A percentile compares a stretch with the other conserved stretches of the same genome.
Conservation (phyloP, 164 flowering plant genomes). For the Aristolochia fimbriata region DNA sequence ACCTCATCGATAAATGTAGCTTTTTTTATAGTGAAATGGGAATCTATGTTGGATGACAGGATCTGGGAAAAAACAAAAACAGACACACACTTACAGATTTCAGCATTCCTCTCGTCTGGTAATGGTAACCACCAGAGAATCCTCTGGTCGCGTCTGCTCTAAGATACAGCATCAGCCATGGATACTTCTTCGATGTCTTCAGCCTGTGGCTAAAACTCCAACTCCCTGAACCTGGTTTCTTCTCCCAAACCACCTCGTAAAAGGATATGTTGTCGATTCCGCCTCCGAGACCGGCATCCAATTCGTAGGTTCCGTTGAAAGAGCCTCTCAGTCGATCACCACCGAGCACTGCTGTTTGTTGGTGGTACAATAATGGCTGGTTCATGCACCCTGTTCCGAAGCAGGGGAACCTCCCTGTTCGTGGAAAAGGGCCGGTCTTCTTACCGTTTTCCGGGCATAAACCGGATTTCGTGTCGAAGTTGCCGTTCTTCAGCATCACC, state of each 20-base stretch:
- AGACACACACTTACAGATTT: constrained; percentile 8
- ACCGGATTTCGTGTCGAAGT: constrained; percentile 48
- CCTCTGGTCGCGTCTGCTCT: constrained; percentile 77
- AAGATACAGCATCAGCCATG: constrained; percentile 84
- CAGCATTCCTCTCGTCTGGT: constrained; percentile 66
- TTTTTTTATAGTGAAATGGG: no score
- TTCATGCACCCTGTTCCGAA: constrained; percentile 75
- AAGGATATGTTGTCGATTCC: constrained; percentile 31
- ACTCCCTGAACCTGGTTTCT: constrained; percentile 46
- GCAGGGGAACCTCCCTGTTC: constrained; percentile 50
- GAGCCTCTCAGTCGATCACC: constrained; percentile 8
- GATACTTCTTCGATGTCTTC: constrained; percentile 62
- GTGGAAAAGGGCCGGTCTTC: constrained; percentile 28
- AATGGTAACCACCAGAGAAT: constrained; percentile 73
- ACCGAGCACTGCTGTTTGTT: constrained; percentile 2
- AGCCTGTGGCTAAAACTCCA: constrained; percentile 58
- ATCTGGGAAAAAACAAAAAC: no score
- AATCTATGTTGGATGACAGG: no score
- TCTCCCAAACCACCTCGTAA: constrained; percentile 67
- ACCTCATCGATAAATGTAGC: no score
- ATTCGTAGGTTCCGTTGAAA: constrained; percentile 13
- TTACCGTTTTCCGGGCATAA: constrained; percentile 63
- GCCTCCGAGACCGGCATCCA: constrained; percentile 8
- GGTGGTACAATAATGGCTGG: constrained; percentile 40
- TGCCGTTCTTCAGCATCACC: constrained; percentile 82